A percentile compares a stretch with the other conserved stretches of the same genome.
Conservation (phyloP, 2,329 filamentous ascomycete genomes). For the Metarhizium sp. region DNA sequence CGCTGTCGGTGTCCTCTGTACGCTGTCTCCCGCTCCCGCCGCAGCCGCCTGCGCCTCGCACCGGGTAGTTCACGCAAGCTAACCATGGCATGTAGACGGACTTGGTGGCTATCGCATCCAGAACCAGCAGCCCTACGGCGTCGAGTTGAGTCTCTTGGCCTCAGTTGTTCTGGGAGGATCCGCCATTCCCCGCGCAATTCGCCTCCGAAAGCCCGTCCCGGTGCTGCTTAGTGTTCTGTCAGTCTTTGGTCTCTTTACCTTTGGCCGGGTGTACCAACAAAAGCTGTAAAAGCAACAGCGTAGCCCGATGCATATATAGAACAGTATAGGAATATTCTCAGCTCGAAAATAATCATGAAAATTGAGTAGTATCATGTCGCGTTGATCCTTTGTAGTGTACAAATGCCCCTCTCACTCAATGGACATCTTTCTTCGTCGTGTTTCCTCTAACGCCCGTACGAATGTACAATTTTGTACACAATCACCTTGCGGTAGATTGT, state of each 20-base stretch:
- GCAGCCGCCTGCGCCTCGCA: conserved; percentile 1
- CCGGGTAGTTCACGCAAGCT: background rate
- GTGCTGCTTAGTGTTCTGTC: conserved; percentile 70
- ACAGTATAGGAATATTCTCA: background rate
- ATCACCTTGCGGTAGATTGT: background rate
- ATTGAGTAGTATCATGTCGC: background rate
- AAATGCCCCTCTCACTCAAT: background rate
- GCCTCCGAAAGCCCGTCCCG: conserved; percentile 75
- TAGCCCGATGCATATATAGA: background rate
- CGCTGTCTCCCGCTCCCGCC: conserved; percentile 13
- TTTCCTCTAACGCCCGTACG: background rate
- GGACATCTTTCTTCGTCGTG: background rate
- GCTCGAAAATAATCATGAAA: background rate
- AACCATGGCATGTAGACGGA: conserved; percentile 42
- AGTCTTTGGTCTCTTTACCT: conserved; percentile 67
- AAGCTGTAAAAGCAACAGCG: conserved; percentile 19
- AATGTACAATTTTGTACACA: background rate
- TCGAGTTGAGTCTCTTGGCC: conserved; percentile 83
- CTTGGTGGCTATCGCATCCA: conserved; percentile 75
- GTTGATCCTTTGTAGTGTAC: background rate
- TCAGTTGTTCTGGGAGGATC: conserved; percentile 77
- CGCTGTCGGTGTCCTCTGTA: conserved; percentile 63
- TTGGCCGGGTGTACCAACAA: conserved; percentile 58
- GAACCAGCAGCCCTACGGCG: conserved; percentile 65
- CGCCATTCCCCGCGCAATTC: conserved; percentile 79